A percentile compares a stretch with the other conserved stretches of the same genome.
These are phyloP conservation scores for Pyrrhoderma noxium DNA, from an alignment of 1,284 basidiomycete species.

Conservation along the genomic window DNA sequence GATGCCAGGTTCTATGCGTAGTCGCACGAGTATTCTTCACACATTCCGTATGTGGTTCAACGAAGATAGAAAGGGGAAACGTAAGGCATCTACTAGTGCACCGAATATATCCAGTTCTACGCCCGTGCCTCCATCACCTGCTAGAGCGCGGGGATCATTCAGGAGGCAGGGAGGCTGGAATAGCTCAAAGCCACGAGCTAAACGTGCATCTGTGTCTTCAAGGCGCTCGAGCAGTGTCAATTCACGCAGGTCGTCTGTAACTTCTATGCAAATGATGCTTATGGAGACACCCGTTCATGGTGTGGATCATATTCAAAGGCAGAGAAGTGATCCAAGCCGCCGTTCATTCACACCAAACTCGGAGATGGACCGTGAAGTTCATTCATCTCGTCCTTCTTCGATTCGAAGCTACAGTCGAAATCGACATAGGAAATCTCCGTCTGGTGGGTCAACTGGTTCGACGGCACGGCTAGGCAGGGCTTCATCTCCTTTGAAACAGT, in stretches of 20 bases:
- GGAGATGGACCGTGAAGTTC: constrained; percentile 52
- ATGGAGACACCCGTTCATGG: constrained; percentile 48
- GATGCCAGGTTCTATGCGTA: constrained; percentile 27
- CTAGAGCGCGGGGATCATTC: constrained; percentile 25
- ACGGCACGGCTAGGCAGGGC: constrained; percentile 43
- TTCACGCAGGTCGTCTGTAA: constrained; percentile 63
- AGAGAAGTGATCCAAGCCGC: constrained; percentile 42
- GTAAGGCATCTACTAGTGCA: constrained; percentile 38
- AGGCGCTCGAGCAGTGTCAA: constrained; percentile 77
- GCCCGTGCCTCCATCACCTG: constrained; percentile 16
- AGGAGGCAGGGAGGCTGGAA: constrained; percentile 38
- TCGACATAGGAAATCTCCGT: constrained; percentile 67
- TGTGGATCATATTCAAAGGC: constrained; percentile 32
- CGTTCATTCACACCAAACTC: constrained; percentile 73
- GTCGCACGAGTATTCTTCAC: constrained; percentile 63
- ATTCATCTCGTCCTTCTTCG: constrained; percentile 67
- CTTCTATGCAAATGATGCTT: constrained; percentile 52
- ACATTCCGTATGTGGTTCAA: constrained; percentile 76
- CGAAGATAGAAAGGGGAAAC: constrained; percentile 72
- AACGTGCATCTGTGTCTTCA: constrained; percentile 62
- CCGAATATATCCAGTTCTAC: background rate
- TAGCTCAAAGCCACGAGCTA: constrained; percentile 41
- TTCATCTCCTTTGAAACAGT: constrained; percentile 60
- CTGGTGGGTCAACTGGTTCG: constrained; percentile 65
- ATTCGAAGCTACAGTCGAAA: constrained; percentile 56